Evolutionary conservation across 1,139 yeast genomes (phyloP).

Genomic region (Zygosaccharomyces pseudobailii): DNA sequence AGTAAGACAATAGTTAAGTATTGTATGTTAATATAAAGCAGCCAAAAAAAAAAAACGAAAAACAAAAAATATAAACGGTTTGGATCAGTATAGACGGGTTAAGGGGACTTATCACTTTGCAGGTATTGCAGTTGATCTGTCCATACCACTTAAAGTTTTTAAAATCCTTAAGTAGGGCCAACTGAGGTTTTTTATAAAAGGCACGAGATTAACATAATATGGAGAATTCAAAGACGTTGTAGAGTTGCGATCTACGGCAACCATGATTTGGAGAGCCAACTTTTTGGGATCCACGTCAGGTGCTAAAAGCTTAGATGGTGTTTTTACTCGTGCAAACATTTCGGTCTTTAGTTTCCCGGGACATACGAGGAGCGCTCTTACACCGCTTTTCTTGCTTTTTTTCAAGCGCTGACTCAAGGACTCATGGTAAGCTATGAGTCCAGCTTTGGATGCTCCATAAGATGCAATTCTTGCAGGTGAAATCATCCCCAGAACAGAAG

Average conservation of each 20-base stretch:
- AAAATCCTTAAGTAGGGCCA: conserved; percentile 51
- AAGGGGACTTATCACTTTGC: not conserved
- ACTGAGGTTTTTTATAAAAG: conserved; percentile 65
- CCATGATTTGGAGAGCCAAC: conserved; percentile 58
- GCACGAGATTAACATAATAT: conserved; percentile 66
- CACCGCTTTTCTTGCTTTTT: conserved; percentile 40
- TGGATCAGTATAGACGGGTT: not conserved
- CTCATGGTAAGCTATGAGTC: conserved; percentile 77
- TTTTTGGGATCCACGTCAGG: conserved; percentile 69
- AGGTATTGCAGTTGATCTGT: conserved; percentile 21
- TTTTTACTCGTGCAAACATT: conserved; percentile 64
- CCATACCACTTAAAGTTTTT: conserved; percentile 29
- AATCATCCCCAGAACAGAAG: conserved; percentile 78
- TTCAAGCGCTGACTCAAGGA: conserved; percentile 60
- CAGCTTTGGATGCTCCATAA: conserved; percentile 89
- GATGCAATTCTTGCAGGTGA: conserved; percentile 76
- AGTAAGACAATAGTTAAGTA: not conserved
- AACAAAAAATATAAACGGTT: not conserved
- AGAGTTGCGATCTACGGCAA: conserved; percentile 54
- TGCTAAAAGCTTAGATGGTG: conserved; percentile 72
- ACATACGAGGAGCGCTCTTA: conserved; percentile 70
- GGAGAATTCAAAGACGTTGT: conserved; percentile 72
- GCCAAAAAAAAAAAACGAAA: not conserved
- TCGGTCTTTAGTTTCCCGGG: conserved; percentile 80
- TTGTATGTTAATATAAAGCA: not conserved